phyloP scores from a whole-genome alignment of 352 stramenopile species.

The Globisporangium cylindrosporum region DNA sequence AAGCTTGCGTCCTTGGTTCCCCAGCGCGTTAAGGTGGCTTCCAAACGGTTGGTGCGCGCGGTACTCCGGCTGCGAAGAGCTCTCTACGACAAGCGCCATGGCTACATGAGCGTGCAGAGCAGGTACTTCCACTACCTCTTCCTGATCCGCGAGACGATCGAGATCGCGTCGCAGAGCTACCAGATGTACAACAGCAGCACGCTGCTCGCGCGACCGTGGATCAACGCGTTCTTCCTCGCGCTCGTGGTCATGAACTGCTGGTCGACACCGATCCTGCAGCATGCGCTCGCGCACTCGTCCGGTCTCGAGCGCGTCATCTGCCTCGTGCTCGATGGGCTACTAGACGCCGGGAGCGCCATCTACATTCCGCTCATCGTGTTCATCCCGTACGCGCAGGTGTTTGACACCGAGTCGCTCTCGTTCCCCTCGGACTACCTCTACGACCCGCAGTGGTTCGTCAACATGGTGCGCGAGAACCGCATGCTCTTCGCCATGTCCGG shows the following conservation, averaged over 20 bases:
- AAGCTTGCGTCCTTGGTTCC: neutral
- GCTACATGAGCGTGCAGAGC: conserved; percentile 22
- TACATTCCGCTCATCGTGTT: conserved; percentile 27
- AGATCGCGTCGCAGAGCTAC: conserved; percentile 24
- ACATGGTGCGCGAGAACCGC: conserved; percentile 23
- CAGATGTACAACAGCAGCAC: conserved; percentile 20
- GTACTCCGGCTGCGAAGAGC: conserved; percentile 5
- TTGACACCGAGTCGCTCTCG: conserved; percentile 6
- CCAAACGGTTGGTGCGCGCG: neutral
- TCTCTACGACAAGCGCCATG: conserved; percentile 18
- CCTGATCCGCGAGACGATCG: conserved; percentile 19
- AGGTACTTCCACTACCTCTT: conserved; percentile 22
- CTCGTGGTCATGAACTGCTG: conserved; percentile 22
- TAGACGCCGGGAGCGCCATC: conserved; percentile 24
- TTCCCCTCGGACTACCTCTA: conserved; percentile 19
- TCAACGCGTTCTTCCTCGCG: conserved; percentile 20
- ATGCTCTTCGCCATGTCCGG: conserved; percentile 22
- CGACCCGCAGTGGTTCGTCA: conserved; percentile 23
- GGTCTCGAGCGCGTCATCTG: conserved; percentile 26
- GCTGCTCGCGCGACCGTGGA: conserved; percentile 18
- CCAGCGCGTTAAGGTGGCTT: neutral
- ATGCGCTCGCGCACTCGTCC: conserved; percentile 17
- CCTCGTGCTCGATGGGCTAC: conserved; percentile 24
- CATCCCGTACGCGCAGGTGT: conserved; percentile 13
- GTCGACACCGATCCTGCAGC: conserved; percentile 21